Base-by-base conservation (phyloP, 1,284 basidiomycete genomes). In the Rhodotorula sp. region DNA sequence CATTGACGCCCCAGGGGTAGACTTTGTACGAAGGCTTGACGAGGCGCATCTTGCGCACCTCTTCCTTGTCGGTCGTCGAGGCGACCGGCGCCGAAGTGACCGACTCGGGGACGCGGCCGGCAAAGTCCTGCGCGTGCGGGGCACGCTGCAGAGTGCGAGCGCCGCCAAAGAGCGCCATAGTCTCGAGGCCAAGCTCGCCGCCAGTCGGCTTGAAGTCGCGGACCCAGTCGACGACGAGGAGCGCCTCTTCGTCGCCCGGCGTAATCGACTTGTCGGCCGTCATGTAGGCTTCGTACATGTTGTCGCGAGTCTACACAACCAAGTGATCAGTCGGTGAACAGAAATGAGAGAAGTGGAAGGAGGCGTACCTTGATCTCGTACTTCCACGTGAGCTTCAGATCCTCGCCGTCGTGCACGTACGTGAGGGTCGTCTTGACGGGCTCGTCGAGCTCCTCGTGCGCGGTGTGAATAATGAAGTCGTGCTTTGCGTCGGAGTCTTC, bases 181-280 rank as follows among this genome's bases (percentile, higher is more conserved):
- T 53, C 78, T 77, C 60, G 78, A 78, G 19, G 77, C 74, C 65
- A 80, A 76, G 61, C 77, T 77, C 66, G 25, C 72, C 70, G 52
- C 71, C 16, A 85, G 85, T 74, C 45, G 74, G 71, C 57, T 70
- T 65, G 73, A 70, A 74, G 68, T 78, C 77, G 55, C 74, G 73
- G 7, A 78, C 72, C 77, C 77, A 79, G 64, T 79, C 79, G 48
- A 79, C 73, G 25, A 75, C 74, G 64, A 77, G 59, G 58, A 79
- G 71, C 0, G 71, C 64, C 60, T 70, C 66, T 52, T 75, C 67
- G 59, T 75, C 60, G 7, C 70, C 67, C 4, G 71, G 59, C 14
- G 69, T 34, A 56, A 67, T 64, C n/a, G 46, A 19, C 13, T 60
- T 41, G 50, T 74, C 71, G 57, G 77, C 78, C 17, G 70, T 59